Conservation (phyloP, 176 grass and related monocot genomes). For the barley (Hordeum vulgare) region DNA sequence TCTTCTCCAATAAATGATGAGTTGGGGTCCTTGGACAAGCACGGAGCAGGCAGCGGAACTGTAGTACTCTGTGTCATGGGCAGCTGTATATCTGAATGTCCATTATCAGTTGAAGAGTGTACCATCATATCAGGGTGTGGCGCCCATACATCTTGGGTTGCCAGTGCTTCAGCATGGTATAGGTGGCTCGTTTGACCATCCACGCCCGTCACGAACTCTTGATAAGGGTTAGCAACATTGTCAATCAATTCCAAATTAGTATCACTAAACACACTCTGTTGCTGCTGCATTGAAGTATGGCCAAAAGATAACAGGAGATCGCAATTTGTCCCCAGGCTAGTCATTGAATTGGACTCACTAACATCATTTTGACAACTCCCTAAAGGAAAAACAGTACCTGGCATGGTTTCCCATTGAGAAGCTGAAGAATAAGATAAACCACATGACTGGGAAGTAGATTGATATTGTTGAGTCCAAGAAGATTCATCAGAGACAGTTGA, state of each 20-base stretch:
- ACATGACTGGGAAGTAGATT: slow-evolving; percentile 40
- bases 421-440: slow-evolving; percentile 32
- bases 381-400: slow-evolving; percentile 27
- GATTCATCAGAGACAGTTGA: slow-evolving; percentile 42
- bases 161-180: slow-evolving; percentile 14
- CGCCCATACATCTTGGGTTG: neutral
- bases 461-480: slow-evolving; percentile 32
- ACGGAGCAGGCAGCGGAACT: neutral
- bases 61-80: slow-evolving; percentile 23
- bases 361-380: neutral
- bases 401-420: slow-evolving; percentile 20
- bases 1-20: neutral
- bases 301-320: neutral
- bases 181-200: slow-evolving; percentile 10
- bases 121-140: neutral
- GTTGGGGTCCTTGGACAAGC: neutral
- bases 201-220: slow-evolving; percentile 14
- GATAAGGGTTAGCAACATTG: slow-evolving; percentile 12
- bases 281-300: slow-evolving; percentile 11
- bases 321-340: neutral
- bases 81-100: slow-evolving; percentile 1
- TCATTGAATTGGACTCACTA: slow-evolving; percentile 16
- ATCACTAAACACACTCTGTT: slow-evolving; percentile 4
- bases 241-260: slow-evolving; percentile 24
- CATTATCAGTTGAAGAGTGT: slow-evolving; percentile 18